Evolutionary conservation across 805 yeast genomes (phyloP).

Genomic region (Candida ficus): DNA sequence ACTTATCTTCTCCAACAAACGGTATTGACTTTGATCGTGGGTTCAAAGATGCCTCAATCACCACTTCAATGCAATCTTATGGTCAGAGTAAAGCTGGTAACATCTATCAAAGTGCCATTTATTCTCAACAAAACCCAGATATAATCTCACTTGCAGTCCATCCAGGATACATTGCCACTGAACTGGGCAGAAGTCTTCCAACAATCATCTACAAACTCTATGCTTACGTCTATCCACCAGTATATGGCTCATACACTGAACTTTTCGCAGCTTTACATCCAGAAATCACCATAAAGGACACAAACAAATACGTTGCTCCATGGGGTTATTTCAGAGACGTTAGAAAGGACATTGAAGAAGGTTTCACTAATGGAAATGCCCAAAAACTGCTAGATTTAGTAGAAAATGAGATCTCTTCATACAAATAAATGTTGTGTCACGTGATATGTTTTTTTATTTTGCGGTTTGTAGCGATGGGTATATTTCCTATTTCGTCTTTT

Average conservation of each 20-base stretch:
- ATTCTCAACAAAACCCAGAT: constrained; percentile 29
- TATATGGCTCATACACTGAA: constrained; percentile 41
- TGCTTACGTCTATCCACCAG: neutral
- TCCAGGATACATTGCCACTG: constrained; percentile 37
- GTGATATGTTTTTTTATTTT: neutral
- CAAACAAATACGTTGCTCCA: constrained; percentile 35
- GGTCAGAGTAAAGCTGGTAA: constrained; percentile 41
- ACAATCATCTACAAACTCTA: neutral
- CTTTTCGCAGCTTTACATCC: constrained; percentile 39
- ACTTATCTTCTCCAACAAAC: constrained; percentile 25
- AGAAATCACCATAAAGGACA: constrained; percentile 26
- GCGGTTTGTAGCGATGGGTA: neutral
- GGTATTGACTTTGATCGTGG: constrained; percentile 32
- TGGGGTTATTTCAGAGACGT: constrained; percentile 36
- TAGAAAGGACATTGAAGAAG: constrained; percentile 32
- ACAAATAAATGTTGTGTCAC: neutral
- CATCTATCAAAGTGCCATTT: constrained; percentile 31
- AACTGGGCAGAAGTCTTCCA: constrained; percentile 26
- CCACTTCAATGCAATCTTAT: constrained; percentile 16
- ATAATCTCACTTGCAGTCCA: constrained; percentile 32
- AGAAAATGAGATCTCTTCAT: constrained; percentile 19
- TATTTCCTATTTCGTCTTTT: no score
- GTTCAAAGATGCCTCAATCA: constrained; percentile 16
- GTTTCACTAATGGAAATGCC: constrained; percentile 29
- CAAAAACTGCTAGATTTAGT: constrained; percentile 31